Evolutionary conservation across 306 rosid species (phyloP).

Genomic region (Mimosa pudica): DNA sequence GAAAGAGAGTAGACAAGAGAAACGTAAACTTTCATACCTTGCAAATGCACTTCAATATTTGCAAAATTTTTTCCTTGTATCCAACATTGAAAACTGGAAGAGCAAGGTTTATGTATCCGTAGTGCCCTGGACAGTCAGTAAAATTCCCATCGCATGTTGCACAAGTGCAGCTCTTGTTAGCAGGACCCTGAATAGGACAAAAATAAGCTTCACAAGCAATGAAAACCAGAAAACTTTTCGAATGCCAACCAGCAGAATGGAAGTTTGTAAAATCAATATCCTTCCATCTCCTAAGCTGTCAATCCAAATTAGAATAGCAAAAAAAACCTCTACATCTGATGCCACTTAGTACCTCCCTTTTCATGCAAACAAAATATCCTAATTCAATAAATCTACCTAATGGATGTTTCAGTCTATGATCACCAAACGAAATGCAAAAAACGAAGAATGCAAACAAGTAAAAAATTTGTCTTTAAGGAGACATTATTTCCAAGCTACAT

Average conservation of each 20-base stretch:
- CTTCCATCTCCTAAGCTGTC: background rate
- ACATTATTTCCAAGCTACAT: background rate
- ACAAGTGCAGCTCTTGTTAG: slow-evolving; percentile 60
- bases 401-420: background rate
- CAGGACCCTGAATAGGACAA: slow-evolving; percentile 55
- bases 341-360: background rate
- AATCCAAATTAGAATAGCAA: background rate
- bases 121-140: slow-evolving; percentile 82
- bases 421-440: background rate
- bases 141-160: slow-evolving; percentile 72
- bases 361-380: background rate
- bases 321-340: background rate
- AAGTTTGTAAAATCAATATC: background rate
- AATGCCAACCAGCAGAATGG: background rate
- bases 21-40: slow-evolving; percentile 55
- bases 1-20: slow-evolving; percentile 3
- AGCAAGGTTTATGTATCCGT: slow-evolving; percentile 66
- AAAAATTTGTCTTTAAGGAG: background rate
- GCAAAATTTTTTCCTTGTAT: slow-evolving; percentile 51
- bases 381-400: background rate
- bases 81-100: slow-evolving; percentile 84
- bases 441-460: background rate
- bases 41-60: slow-evolving; percentile 85
- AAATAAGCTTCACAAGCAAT: background rate
- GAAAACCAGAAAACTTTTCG: background rate